A percentile compares a stretch with the other conserved stretches of the same genome.
Conservation (phyloP, 2,329 filamentous ascomycete species). For the Conoideocrella luteorostrata region DNA sequence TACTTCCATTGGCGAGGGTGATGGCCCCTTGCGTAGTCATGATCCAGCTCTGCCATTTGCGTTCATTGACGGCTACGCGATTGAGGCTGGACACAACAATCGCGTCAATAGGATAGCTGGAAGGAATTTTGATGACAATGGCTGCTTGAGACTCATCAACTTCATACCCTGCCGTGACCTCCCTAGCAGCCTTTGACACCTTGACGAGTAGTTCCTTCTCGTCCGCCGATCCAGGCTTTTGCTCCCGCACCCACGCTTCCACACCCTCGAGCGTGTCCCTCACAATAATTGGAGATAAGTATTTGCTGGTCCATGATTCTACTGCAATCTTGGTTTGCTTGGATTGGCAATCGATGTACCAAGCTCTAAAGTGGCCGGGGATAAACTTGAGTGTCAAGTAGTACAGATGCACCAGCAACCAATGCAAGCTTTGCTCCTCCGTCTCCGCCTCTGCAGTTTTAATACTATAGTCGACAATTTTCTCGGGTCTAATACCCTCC, state of each 20-base stretch:
- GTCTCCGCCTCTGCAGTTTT: constrained; percentile 48
- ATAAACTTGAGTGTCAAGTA: constrained; percentile 73
- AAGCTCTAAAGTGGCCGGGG: constrained; percentile 71
- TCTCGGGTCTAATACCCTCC: constrained; percentile 49
- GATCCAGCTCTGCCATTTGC: constrained; percentile 90
- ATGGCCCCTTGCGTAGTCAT: constrained; percentile 86
- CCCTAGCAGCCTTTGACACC: constrained; percentile 62
- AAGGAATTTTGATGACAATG: constrained; percentile 75
- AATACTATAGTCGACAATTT: constrained; percentile 51
- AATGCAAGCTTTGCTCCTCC: constrained; percentile 69
- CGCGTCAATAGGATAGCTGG: constrained; percentile 73
- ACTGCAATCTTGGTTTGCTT: constrained; percentile 75
- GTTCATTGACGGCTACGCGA: constrained; percentile 80
- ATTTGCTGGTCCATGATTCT: constrained; percentile 78
- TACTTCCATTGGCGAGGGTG: constrained; percentile 81
- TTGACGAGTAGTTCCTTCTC: constrained; percentile 59
- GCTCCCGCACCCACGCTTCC: constrained; percentile 54
- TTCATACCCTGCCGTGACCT: constrained; percentile 78
- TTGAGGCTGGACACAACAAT: constrained; percentile 72
- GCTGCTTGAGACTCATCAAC: constrained; percentile 81
- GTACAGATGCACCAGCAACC: constrained; percentile 79
- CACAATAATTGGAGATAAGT: constrained; percentile 68
- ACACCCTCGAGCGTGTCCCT: constrained; percentile 61
- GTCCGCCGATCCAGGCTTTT: constrained; percentile 41
- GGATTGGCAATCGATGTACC: constrained; percentile 77